Evolutionary conservation across 1,284 basidiomycete species (phyloP).

Genomic region (Quambalaria eucalypti): DNA sequence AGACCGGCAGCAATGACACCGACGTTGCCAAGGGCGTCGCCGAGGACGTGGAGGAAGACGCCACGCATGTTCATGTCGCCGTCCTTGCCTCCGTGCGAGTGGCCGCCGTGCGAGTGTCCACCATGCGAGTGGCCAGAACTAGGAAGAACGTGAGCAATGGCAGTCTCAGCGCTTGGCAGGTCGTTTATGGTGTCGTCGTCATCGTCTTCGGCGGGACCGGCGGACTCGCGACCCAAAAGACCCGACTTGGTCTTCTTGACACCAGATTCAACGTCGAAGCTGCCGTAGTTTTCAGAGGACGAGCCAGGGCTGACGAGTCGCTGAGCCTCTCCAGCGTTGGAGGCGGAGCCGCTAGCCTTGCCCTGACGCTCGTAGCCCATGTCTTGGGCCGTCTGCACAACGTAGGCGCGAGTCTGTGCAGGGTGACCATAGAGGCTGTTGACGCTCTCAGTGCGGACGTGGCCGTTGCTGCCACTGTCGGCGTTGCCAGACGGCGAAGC

Average conservation of each 20-base stretch:
- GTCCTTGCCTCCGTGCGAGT: conserved; percentile 50
- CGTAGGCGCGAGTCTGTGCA: conserved; percentile 73
- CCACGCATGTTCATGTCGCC: conserved; percentile 97
- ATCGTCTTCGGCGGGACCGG: not conserved
- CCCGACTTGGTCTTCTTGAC: conserved; percentile 9
- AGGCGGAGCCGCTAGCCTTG: not conserved
- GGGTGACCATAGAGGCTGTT: conserved; percentile 66
- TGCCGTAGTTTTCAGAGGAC: conserved; percentile 17
- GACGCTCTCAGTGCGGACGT: conserved; percentile 20
- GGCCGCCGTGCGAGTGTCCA: conserved; percentile 46
- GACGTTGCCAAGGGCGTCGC: conserved; percentile 88
- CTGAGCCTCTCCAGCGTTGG: conserved; percentile 6
- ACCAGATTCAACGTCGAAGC: conserved; percentile 21
- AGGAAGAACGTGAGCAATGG: conserved; percentile 10
- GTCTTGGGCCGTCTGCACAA: conserved; percentile 78
- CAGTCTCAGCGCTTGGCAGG: conserved; percentile 26
- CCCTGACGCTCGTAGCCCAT: conserved; percentile 49
- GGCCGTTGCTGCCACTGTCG: not conserved
- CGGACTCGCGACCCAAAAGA: not conserved
- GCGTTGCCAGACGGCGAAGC: not conserved
- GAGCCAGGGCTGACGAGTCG: conserved; percentile 12
- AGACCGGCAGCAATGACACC: conserved; percentile 93
- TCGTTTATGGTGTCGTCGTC: conserved; percentile 32
- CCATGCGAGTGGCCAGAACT: conserved; percentile 18
- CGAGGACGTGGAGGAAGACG: conserved; percentile 84